Evolutionary conservation across 1,284 basidiomycete genomes (phyloP).

Genomic region (Naganishia liquefaciens): DNA sequence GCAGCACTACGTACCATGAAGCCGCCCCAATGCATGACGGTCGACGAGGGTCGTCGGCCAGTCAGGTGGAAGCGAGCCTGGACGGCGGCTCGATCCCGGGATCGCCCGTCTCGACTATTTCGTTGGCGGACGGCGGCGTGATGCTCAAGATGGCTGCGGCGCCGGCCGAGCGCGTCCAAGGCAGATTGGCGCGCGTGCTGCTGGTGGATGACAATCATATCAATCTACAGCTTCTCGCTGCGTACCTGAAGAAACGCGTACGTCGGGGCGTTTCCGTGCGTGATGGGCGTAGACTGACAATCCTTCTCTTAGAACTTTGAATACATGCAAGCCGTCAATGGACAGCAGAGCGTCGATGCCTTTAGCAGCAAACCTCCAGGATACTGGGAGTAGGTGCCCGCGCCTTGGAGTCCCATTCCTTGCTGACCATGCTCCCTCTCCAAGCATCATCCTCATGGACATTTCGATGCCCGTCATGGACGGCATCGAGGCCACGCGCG

Average conservation of each 20-base stretch:
- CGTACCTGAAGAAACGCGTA: slow-evolving; percentile 76
- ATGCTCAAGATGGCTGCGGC: slow-evolving; percentile 55
- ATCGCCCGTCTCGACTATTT: slow-evolving; percentile 53
- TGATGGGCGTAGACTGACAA: background rate
- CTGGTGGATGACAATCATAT: slow-evolving; percentile 70
- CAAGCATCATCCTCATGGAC: slow-evolving; percentile 79
- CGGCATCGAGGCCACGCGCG: slow-evolving; percentile 77
- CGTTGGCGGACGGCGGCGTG: slow-evolving; percentile 56
- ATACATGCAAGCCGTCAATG: slow-evolving; percentile 59
- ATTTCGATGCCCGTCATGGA: slow-evolving; percentile 91
- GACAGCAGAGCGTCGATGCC: slow-evolving; percentile 76
- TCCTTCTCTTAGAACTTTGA: slow-evolving; percentile 21
- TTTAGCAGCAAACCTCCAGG: slow-evolving; percentile 67
- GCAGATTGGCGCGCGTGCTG: slow-evolving; percentile 62
- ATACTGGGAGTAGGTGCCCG: slow-evolving; percentile 62
- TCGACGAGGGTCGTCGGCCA: slow-evolving; percentile 20
- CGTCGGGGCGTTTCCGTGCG: slow-evolving; percentile 40
- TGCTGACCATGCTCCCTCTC: slow-evolving; percentile 33
- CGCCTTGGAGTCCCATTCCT: background rate
- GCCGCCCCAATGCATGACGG: background rate
- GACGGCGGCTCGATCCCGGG: slow-evolving; percentile 41
- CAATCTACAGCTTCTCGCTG: slow-evolving; percentile 60
- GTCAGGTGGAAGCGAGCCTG: slow-evolving; percentile 17
- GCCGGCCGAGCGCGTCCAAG: slow-evolving; percentile 46
- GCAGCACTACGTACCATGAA: slow-evolving; percentile 48